Conservation (phyloP, 1,284 basidiomycete species). For the Grifola frondosa region DNA sequence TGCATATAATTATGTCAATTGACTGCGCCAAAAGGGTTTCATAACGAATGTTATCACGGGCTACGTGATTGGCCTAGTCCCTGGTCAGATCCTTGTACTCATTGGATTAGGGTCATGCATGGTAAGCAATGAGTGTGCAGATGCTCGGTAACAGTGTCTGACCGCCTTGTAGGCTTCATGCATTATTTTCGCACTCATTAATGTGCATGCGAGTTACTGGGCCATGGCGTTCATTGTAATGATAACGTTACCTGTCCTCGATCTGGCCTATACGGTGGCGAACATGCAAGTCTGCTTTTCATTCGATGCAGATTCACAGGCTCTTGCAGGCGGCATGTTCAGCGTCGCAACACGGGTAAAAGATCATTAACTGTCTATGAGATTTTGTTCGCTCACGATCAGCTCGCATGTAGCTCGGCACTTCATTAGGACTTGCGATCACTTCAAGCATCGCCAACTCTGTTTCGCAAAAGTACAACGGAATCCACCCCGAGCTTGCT, state of each 20-base stretch:
- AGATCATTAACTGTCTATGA: background rate
- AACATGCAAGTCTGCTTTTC: slow-evolving; percentile 33
- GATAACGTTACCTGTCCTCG: slow-evolving; percentile 25
- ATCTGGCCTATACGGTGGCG: slow-evolving; percentile 37
- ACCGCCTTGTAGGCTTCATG: slow-evolving; percentile 32
- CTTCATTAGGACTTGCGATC: slow-evolving; percentile 36
- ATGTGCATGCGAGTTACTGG: slow-evolving; percentile 35
- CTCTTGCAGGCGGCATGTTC: slow-evolving; percentile 38
- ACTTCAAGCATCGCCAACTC: slow-evolving; percentile 32
- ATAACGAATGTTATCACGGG: slow-evolving; percentile 30
- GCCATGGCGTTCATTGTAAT: slow-evolving; percentile 31
- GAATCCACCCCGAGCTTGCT: slow-evolving; percentile 21
- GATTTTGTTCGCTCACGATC: background rate
- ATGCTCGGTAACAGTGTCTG: too few relatives aligned
- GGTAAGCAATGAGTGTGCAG: too few relatives aligned
- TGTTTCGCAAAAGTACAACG: slow-evolving; percentile 27
- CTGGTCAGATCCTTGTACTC: slow-evolving; percentile 30
- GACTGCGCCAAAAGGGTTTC: slow-evolving; percentile 19
- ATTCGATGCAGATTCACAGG: slow-evolving; percentile 37
- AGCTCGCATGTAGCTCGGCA: slow-evolving; percentile 35
- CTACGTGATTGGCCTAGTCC: slow-evolving; percentile 27
- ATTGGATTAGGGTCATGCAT: slow-evolving; percentile 27
- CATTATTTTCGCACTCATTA: slow-evolving; percentile 34
- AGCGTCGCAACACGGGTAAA: slow-evolving; percentile 36
- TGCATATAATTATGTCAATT: background rate